A percentile compares a stretch with the other conserved stretches of the same genome.
Conservation (phyloP, 208 protist species). For the Plasmodiophora brassicae region DNA sequence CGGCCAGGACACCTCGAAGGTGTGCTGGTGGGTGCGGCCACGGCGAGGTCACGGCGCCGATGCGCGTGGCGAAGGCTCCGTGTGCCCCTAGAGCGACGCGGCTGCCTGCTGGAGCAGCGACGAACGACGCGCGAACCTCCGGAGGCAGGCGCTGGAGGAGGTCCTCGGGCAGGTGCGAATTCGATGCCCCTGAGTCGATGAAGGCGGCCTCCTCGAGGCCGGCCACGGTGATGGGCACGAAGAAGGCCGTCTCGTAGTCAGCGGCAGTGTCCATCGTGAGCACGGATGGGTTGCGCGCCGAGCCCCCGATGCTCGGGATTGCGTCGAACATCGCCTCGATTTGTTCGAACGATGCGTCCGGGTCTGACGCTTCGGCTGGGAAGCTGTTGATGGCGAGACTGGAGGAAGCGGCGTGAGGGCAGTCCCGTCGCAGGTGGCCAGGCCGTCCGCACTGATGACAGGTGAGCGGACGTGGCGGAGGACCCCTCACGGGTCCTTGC, state of each 20-base stretch:
- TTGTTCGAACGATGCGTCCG: no score
- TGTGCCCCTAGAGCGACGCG: background rate
- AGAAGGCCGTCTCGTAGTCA: background rate
- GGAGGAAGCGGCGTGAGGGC: no score
- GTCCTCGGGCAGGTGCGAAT: background rate
- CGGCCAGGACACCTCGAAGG: background rate
- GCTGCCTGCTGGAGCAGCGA: background rate
- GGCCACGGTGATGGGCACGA: background rate
- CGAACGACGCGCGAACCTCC: background rate
- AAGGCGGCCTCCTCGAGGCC: conserved; percentile 13
- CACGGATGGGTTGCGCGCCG: no score
- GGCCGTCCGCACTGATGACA: background rate
- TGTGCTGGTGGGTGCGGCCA: background rate
- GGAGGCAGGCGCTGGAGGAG: background rate
- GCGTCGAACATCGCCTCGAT: no score
- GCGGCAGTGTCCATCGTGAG: no score
- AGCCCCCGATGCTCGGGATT: no score
- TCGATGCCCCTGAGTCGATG: background rate
- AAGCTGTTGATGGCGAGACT: no score
- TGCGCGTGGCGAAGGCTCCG: background rate
- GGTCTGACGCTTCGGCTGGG: no score
- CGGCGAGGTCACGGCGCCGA: background rate
- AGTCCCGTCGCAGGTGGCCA: background rate
- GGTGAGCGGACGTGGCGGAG: no score
- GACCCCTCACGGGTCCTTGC: no score